Conservation (phyloP, 2,329 filamentous ascomycete genomes). For the Pseudocercospora cruenta region DNA sequence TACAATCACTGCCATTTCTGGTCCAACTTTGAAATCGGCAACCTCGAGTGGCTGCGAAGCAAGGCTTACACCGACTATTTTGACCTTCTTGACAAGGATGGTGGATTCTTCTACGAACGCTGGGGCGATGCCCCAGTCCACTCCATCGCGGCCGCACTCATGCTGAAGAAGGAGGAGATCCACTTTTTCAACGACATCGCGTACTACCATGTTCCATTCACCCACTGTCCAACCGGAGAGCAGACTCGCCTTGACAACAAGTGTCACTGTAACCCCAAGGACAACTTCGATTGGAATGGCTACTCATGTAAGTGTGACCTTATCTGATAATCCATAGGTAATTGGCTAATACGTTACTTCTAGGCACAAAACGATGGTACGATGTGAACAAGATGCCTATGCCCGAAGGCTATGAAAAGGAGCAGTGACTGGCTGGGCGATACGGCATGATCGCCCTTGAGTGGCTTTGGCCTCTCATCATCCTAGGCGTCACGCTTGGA, state of each 20-base stretch:
- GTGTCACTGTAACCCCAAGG: constrained; percentile 91
- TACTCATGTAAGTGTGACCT: constrained; percentile 80
- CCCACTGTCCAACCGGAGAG: constrained; percentile 92
- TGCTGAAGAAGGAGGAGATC: constrained; percentile 89
- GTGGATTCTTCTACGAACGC: constrained; percentile 98
- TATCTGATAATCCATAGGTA: neutral
- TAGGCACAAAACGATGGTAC: constrained; percentile 84
- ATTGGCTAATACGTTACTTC: constrained; percentile 3
- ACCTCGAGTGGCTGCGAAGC: constrained; percentile 89
- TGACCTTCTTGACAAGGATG: constrained; percentile 80
- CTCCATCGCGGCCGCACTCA: constrained; percentile 87
- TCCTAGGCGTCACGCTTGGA: constrained; percentile 15
- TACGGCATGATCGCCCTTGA: constrained; percentile 27
- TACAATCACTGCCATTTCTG: constrained; percentile 99
- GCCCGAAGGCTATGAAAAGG: constrained; percentile 78
- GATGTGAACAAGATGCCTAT: constrained; percentile 80
- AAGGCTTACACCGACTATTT: constrained; percentile 91
- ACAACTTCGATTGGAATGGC: constrained; percentile 99
- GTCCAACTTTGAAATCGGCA: constrained; percentile 99
- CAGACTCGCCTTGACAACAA: constrained; percentile 80
- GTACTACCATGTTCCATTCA: constrained; percentile 97
- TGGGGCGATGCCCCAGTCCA: constrained; percentile 98
- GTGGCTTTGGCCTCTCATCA: constrained; percentile 26
- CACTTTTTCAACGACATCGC: constrained; percentile 99
- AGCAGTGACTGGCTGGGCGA: constrained; percentile 39